These are phyloP conservation scores for Ophiosphaerella herpotricha DNA, from an alignment of 2,329 filamentous ascomycete species.

Conservation along the genomic window DNA sequence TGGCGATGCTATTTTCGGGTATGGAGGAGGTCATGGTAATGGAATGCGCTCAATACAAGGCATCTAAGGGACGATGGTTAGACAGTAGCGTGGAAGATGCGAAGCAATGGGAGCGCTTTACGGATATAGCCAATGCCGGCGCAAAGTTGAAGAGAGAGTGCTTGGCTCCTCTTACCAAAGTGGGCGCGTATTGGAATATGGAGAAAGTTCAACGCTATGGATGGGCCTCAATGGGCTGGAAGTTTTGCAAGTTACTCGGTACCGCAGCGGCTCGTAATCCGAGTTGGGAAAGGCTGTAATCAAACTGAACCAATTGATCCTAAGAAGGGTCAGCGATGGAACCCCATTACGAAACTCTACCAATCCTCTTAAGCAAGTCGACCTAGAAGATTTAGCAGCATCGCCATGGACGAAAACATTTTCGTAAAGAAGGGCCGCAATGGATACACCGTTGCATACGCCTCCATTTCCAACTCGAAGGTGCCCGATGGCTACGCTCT, in stretches of 20 bases:
- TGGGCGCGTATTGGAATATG: slow-evolving; percentile 8
- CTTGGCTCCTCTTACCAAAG: slow-evolving; percentile 15
- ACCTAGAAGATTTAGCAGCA: too few relatives aligned
- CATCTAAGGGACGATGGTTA: too few relatives aligned
- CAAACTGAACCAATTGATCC: slow-evolving; percentile 19
- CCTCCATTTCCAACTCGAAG: slow-evolving; percentile 4
- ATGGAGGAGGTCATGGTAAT: too few relatives aligned
- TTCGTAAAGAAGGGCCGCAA: slow-evolving; percentile 10
- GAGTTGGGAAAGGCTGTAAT: slow-evolving; percentile 14
- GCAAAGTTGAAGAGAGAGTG: slow-evolving; percentile 13
- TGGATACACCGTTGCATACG: slow-evolving; percentile 4
- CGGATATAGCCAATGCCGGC: too few relatives aligned
- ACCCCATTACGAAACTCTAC: slow-evolving; percentile 5
- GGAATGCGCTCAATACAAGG: too few relatives aligned
- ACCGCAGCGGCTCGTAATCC: slow-evolving; percentile 12
- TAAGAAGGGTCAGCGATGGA: slow-evolving; percentile 13
- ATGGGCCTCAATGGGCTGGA: slow-evolving; percentile 13
- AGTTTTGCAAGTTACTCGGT: slow-evolving; percentile 17
- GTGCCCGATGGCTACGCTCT: slow-evolving; percentile 16
- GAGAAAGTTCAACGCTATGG: slow-evolving; percentile 18
- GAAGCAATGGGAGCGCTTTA: too few relatives aligned
- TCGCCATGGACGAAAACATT: too few relatives aligned
- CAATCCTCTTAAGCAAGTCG: too few relatives aligned
- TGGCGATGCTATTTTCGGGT: too few relatives aligned
- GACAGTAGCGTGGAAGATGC: too few relatives aligned